These are phyloP conservation scores for Plasmopara muralis DNA, from an alignment of 352 stramenopile species.

Conservation along the genomic window DNA sequence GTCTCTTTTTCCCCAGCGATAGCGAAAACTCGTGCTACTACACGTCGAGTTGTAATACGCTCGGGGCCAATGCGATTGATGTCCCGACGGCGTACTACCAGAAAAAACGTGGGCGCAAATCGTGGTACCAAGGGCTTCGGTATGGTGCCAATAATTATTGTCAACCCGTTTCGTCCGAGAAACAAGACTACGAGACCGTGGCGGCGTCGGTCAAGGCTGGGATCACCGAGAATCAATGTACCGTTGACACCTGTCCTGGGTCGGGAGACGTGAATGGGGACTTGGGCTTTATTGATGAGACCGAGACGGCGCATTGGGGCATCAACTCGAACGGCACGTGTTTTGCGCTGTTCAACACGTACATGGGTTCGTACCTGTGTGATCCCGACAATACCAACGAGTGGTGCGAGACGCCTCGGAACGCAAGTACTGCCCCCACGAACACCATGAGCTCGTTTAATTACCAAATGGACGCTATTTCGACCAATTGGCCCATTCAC, in stretches of 20 bases:
- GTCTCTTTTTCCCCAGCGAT: conserved; percentile 40
- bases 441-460: conserved; percentile 66
- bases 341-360: conserved; percentile 37
- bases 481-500: conserved; percentile 53
- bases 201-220: conserved; percentile 35
- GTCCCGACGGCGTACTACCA: conserved; percentile 40
- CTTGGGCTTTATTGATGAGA: conserved; percentile 34
- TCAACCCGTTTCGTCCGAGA: conserved; percentile 14
- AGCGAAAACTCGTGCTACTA: conserved; percentile 35
- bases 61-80: conserved; percentile 39
- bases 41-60: conserved; percentile 36
- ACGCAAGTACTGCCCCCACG: conserved; percentile 25
- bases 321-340: conserved; percentile 53
- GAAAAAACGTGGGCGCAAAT: conserved; percentile 37
- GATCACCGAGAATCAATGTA: conserved; percentile 47
- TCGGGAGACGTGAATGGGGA: conserved; percentile 47
- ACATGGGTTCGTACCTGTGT: conserved; percentile 44
- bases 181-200: conserved; percentile 44
- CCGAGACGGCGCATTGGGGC: conserved; percentile 31
- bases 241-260: conserved; percentile 33
- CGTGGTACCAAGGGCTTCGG: conserved; percentile 59
- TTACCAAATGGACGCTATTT: conserved; percentile 65
- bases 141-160: conserved; percentile 62
- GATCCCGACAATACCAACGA: conserved; percentile 42
- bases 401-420: conserved; percentile 40